A percentile compares a stretch with the other conserved stretches of the same genome.
Evolutionary conservation across 2,329 filamentous ascomycete genomes (phyloP).

Genomic region (Passalora sequoiae): DNA sequence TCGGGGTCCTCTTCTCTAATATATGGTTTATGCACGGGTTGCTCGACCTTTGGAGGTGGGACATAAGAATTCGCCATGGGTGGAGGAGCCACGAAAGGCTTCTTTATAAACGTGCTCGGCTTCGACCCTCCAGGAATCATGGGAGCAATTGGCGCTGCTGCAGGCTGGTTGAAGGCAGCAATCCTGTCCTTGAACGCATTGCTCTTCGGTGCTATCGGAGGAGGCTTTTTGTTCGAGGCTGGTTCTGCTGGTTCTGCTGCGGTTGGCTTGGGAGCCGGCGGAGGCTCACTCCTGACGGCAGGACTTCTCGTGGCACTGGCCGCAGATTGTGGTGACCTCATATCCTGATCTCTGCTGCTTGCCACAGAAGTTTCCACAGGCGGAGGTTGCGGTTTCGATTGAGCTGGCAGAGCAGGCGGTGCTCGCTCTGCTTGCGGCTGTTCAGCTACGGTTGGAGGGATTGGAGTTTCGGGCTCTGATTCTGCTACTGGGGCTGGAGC

Average conservation of each 20-base stretch:
- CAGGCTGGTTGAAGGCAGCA: slow-evolving; percentile 89
- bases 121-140: slow-evolving; percentile 69
- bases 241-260: slow-evolving; percentile 36
- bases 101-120: slow-evolving; percentile 76
- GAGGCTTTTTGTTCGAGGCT: slow-evolving; percentile 50
- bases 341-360: slow-evolving; percentile 18
- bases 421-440: slow-evolving; percentile 23
- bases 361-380: slow-evolving; percentile 31
- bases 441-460: slow-evolving; percentile 19
- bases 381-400: slow-evolving; percentile 36
- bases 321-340: slow-evolving; percentile 27
- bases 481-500: slow-evolving; percentile 31
- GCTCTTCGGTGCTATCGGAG: slow-evolving; percentile 64
- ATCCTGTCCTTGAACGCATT: slow-evolving; percentile 92
- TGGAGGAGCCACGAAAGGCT: slow-evolving; percentile 91
- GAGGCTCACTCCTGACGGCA: slow-evolving; percentile 20
- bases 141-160: slow-evolving; percentile 79
- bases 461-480: slow-evolving; percentile 10
- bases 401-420: slow-evolving; percentile 29
- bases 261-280: slow-evolving; percentile 33
- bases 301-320: slow-evolving; percentile 17
- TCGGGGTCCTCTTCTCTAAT: slow-evolving; percentile 79
- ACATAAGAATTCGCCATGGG: slow-evolving; percentile 89
- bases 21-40: slow-evolving; percentile 68
- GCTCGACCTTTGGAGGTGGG: slow-evolving; percentile 62